Base-by-base conservation (phyloP, 78 protist genomes). In the Dictyostelium capitatum region DNA sequence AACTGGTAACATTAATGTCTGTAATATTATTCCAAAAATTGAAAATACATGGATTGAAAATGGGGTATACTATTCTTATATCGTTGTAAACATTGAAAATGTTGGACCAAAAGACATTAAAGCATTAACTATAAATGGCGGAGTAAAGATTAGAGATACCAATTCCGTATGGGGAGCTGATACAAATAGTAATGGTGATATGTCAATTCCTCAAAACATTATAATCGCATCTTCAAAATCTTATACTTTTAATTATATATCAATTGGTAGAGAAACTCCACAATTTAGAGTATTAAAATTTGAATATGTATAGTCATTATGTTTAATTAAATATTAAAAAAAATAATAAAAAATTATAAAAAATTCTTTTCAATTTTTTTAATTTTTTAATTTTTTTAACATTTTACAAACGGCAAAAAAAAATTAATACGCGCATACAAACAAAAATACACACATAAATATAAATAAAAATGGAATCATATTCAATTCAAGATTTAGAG, bases 401-500 rank as follows among this genome's bases (percentile, higher is more conserved):
- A 25, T 11, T 30, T 65, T 65, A n/a, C n/a, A 65, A 65, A 65
- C 37, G 47, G 23, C 12, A 12, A 65, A 20, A 65, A 4, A 25
- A 10, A 62, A 62, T 23, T 23, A 8, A n/a, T 23, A 4, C 0
- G 6, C 11, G 25, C n/a, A 25, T 20, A 59, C 32, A 23, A 62
- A 59, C 3, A 19, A n/a, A 64, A 4, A n/a, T 30, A 65, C 4
- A 65, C 9, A 14, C 10, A 65, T 28, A 65, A 10, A 25, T 25
- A 25, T 65, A 65, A 10, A 14, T 30, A 65, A 11, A 65, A 30
- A 65, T 65, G 73, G 73, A 65, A 30, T 65, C 73, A 65, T 65
- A 65, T 14, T 65, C 82, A 12, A 75, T 75, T 14, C 56, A 74
- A 65, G 92, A 87, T 56, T 64, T 87, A 46, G 81, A 87, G 48